Evolutionary conservation across 78 protist genomes (phyloP).

Genomic region (Dictyostelium firmibasis): DNA sequence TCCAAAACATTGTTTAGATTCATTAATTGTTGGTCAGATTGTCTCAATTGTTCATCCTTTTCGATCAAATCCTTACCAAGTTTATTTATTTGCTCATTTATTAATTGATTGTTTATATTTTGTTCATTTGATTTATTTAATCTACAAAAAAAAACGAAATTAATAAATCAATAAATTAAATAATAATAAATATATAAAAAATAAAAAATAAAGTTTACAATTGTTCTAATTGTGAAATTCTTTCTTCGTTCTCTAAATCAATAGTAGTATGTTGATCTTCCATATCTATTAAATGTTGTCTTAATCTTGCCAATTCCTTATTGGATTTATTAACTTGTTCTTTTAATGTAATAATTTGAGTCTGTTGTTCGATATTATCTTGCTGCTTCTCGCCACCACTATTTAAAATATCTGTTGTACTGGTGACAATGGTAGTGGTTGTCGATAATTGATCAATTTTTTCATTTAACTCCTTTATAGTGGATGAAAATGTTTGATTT

Average conservation of each 20-base stretch:
- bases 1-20: slow-evolving; percentile 39
- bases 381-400: neutral
- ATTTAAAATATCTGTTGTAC: neutral
- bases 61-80: slow-evolving; percentile 7
- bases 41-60: slow-evolving; percentile 38
- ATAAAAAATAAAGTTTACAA: neutral
- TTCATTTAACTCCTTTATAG: neutral
- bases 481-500: neutral
- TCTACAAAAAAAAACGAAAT: neutral
- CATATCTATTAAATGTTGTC: slow-evolving; percentile 52
- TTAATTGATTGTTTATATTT: neutral
- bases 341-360: slow-evolving; percentile 11
- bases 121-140: slow-evolving; percentile 21
- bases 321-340: slow-evolving; percentile 46
- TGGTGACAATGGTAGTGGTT: no score
- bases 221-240: slow-evolving; percentile 6
- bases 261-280: slow-evolving; percentile 62
- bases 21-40: neutral
- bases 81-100: neutral
- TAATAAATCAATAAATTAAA: neutral
- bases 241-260: slow-evolving; percentile 66
- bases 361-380: neutral
- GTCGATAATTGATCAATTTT: neutral
- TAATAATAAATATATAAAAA: neutral
- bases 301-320: slow-evolving; percentile 55